Evolutionary conservation across 2,329 filamentous ascomycete genomes (phyloP).

Genomic region (Grosmannia serpens): DNA sequence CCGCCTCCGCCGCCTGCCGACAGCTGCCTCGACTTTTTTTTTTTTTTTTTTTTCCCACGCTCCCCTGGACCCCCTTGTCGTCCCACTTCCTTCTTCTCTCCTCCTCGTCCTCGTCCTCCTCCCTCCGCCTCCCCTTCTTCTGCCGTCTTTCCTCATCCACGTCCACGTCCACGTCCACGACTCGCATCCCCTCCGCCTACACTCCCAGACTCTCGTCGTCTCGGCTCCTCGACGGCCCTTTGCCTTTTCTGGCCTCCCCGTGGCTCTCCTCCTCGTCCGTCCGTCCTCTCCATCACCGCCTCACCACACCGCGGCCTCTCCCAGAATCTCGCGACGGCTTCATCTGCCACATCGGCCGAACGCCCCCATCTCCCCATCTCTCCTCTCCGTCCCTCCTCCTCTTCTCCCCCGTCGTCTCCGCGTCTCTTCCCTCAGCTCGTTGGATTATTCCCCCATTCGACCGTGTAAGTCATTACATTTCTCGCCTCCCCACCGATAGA

Average conservation of each 20-base stretch:
- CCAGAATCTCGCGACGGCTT: conserved; percentile 12
- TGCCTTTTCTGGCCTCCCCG: neutral
- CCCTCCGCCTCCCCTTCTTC: neutral
- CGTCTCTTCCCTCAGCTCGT: neutral
- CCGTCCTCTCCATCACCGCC: neutral
- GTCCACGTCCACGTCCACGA: neutral
- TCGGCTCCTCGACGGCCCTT: neutral
- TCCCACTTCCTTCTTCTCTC: conserved; percentile 13
- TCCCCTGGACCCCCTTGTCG: neutral
- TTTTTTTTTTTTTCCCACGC: neutral
- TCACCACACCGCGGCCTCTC: neutral
- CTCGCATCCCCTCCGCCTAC: neutral
- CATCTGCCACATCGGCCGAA: too few relatives aligned
- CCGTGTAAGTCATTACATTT: neutral
- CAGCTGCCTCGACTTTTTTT: neutral
- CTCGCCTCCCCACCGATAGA: neutral
- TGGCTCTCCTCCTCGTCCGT: neutral
- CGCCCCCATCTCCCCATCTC: conserved; percentile 12
- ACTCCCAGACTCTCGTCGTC: neutral
- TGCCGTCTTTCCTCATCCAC: neutral
- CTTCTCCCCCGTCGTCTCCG: neutral
- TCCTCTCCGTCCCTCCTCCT: neutral
- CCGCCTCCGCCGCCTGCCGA: conserved; percentile 1
- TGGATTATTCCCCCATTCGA: neutral
- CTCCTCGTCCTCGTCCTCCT: neutral